phyloP scores from a whole-genome alignment of 139 green algal genomes.

The Tetraselmis chui region DNA sequence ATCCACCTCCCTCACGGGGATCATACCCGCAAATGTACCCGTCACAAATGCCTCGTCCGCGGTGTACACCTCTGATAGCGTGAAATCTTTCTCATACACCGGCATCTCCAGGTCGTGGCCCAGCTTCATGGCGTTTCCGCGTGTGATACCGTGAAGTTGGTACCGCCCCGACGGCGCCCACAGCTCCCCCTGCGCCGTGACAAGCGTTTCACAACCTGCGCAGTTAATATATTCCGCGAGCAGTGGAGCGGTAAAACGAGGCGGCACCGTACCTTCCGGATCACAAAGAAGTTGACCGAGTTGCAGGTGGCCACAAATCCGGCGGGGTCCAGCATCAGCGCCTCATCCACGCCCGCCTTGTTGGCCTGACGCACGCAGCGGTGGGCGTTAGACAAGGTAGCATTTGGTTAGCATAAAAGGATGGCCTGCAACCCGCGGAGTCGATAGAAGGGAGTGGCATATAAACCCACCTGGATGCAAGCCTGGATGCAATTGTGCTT shows the following conservation, averaged over 20 bases:
- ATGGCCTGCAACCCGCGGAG: background rate
- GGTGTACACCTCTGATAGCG: constrained; percentile 58
- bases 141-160: constrained; percentile 64
- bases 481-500: constrained; percentile 80
- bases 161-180: constrained; percentile 47
- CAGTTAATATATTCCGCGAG: too few species aligned
- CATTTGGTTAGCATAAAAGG: background rate
- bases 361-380: constrained; percentile 46
- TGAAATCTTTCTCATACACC: constrained; percentile 50
- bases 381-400: background rate
- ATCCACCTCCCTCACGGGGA: constrained; percentile 47
- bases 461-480: constrained; percentile 74
- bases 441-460: too few species aligned
- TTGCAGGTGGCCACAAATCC: constrained; percentile 84
- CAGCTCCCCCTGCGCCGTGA: constrained; percentile 21
- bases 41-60: constrained; percentile 72
- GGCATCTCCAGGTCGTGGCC: constrained; percentile 36
- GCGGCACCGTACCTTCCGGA: constrained; percentile 37
- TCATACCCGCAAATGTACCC: constrained; percentile 63
- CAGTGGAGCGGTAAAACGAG: too few species aligned
- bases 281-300: constrained; percentile 73
- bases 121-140: constrained; percentile 47
- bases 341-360: constrained; percentile 57
- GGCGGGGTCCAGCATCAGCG: constrained; percentile 70
- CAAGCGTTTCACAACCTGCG: background rate